Evolutionary conservation across 2,329 filamentous ascomycete species (phyloP), one percentile per base, ranked within the genome.

Genomic region (Xylariales sp.): DNA sequence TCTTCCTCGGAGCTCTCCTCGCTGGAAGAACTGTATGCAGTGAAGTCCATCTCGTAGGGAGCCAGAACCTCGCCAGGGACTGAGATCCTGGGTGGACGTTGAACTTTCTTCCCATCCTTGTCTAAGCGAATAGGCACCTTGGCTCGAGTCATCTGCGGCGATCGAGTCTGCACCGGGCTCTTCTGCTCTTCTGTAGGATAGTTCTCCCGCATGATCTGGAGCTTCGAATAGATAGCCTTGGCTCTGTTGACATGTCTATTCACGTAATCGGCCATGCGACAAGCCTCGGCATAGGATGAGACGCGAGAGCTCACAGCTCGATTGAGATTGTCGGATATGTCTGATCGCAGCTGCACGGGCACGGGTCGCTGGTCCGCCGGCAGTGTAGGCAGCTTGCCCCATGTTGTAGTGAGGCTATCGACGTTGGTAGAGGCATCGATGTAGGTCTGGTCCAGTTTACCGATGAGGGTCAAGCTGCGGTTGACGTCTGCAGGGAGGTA

Each of bases 401-500:
- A 84, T 39, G 59, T 55, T 4, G 65, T 70, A 3, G 79, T 78
- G 40, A 83, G 65, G 15, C 77, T 68, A 54, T 84, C 61, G 3
- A 84, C 65, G 18, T 63, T 68, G 40, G 61, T 51, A 10, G 80
- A 83, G 6, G 75, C 71, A 36, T 78, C 64, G n/a, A 64, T 58
- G 51, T 84, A 81, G 12, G 62, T 68, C 48, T 73, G 58, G 58
- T 84, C 80, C 40, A 85, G 78, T 49, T 82, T 74, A 40, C 76
- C 74, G 46, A 86, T 80, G 27, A 84, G 67, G 4, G 77, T 82
- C 32, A 85, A 65, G 18, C 81, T 84, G 43, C 82, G 77, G 47
- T 74, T 68, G 53, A 85, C 74, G 55, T 85, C 82, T 38, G 80
- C 77, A 9, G 81, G 80, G 1, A 85, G 72, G 60, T 84, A 82